These are phyloP conservation scores for Alternaria hordeiaustralica DNA, from an alignment of 2,329 filamentous ascomycete species.

Conservation along the genomic window DNA sequence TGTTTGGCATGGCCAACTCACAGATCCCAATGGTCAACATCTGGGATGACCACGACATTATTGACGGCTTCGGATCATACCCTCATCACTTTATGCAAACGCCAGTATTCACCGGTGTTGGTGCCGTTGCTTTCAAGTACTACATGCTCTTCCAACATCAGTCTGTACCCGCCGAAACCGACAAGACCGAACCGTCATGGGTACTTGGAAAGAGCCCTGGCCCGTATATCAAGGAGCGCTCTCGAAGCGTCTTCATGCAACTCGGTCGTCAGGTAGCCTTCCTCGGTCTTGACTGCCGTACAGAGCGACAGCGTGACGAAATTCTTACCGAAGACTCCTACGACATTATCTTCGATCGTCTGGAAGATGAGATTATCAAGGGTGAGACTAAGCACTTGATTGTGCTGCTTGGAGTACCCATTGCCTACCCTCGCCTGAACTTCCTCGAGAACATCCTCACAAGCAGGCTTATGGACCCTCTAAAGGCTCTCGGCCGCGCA, in stretches of 20 bases:
- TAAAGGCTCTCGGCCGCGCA: conserved; percentile 85
- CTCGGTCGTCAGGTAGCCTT: conserved; percentile 81
- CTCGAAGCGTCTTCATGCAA: conserved; percentile 84
- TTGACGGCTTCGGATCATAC: conserved; percentile 86
- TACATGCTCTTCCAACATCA: conserved; percentile 99
- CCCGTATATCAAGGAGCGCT: conserved; percentile 87
- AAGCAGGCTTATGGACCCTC: conserved; percentile 82
- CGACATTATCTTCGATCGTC: conserved; percentile 84
- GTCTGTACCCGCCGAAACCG: conserved; percentile 79
- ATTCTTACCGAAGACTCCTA: conserved; percentile 82
- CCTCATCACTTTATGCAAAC: conserved; percentile 89
- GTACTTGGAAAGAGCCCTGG: conserved; percentile 79
- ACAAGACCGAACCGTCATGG: conserved; percentile 89
- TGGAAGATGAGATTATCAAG: conserved; percentile 79
- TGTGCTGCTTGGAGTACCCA: conserved; percentile 78
- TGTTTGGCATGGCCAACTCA: conserved; percentile 89
- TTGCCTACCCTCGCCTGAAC: conserved; percentile 56
- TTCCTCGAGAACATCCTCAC: conserved; percentile 75
- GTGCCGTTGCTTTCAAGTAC: conserved; percentile 95
- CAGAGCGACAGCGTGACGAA: conserved; percentile 83
- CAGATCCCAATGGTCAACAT: conserved; percentile 99
- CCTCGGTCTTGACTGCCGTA: conserved; percentile 87
- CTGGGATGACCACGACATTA: conserved; percentile 84
- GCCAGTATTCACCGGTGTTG: conserved; percentile 87
- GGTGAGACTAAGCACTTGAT: conserved; percentile 89